phyloP scores from a whole-genome alignment of 208 protist species.

The Acanthamoeba castellanii region DNA sequence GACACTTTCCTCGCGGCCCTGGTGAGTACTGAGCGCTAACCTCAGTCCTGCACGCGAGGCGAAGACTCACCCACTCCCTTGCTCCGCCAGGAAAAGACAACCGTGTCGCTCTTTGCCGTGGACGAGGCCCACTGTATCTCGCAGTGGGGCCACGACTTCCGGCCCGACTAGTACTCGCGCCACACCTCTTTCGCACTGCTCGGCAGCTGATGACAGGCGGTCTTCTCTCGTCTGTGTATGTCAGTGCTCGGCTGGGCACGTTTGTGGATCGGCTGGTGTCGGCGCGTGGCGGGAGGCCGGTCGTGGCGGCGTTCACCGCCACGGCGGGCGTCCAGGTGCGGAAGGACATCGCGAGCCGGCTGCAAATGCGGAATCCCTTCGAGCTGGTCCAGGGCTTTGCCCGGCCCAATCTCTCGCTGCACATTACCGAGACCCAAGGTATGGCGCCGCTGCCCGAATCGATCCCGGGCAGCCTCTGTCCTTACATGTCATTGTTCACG shows the following conservation, averaged over 20 bases:
- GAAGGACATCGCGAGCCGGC: not conserved
- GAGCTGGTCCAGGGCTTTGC: constrained; percentile 65
- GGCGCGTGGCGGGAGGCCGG: not conserved
- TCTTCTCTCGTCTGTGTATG: not conserved
- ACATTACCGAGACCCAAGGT: constrained; percentile 19
- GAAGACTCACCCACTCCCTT: not conserved
- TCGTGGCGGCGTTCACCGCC: constrained; percentile 60
- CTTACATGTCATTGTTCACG: not conserved
- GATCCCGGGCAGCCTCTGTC: no score
- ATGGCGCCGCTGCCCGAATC: no score
- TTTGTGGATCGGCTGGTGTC: not conserved
- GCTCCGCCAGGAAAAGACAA: not conserved
- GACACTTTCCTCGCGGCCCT: not conserved
- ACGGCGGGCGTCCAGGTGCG: constrained; percentile 31
- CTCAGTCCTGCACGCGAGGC: not conserved
- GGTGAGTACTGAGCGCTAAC: not conserved
- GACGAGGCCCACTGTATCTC: constrained; percentile 95
- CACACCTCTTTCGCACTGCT: not conserved
- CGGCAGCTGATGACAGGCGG: not conserved
- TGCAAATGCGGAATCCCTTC: not conserved
- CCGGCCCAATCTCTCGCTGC: constrained; percentile 19
- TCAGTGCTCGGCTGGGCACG: not conserved
- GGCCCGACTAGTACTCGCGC: constrained; percentile 87
- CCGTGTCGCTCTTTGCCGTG: constrained; percentile 87
- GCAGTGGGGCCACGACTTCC: constrained; percentile 95